Percentiles rank a stretch among this genome's conserved stretches.
Evolutionary conservation across 1,139 yeast species (phyloP).

Genomic region (Citeromyces siamensis): DNA sequence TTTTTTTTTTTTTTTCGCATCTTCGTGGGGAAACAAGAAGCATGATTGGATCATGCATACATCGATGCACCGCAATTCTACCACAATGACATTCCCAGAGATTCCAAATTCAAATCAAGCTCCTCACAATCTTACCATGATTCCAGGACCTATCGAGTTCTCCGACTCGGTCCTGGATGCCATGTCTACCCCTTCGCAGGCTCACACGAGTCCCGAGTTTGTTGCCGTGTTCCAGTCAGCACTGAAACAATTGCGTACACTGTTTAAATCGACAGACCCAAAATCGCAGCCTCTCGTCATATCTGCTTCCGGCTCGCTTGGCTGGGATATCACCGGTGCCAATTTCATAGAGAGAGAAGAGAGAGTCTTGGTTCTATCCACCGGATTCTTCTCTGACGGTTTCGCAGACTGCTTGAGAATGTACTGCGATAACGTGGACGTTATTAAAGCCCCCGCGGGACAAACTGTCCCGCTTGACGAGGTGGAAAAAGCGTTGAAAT

Average conservation of each 20-base stretch:
- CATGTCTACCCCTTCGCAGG: conserved; percentile 75
- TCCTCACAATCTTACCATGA: conserved; percentile 22
- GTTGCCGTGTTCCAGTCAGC: conserved; percentile 60
- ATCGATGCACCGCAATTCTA: too few relatives aligned
- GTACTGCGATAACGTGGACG: conserved; percentile 62
- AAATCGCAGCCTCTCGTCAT: conserved; percentile 68
- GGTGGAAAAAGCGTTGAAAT: conserved; percentile 40
- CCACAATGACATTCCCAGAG: conserved; percentile 4
- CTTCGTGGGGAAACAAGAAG: too few relatives aligned
- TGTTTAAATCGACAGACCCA: conserved; percentile 60
- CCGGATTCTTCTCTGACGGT: conserved; percentile 88
- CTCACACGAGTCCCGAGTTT: conserved; percentile 89
- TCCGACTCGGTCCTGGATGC: conserved; percentile 73
- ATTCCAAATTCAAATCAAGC: conserved; percentile 6
- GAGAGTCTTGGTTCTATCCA: conserved; percentile 67
- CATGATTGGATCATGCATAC: too few relatives aligned
- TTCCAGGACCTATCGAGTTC: conserved; percentile 93
- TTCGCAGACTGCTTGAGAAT: conserved; percentile 70
- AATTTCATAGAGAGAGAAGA: conserved; percentile 57
- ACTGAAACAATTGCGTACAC: conserved; percentile 52
- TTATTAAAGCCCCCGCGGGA: conserved; percentile 62
- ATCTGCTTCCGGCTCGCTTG: conserved; percentile 89
- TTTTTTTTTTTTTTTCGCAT: too few relatives aligned
- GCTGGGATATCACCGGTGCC: conserved; percentile 86
- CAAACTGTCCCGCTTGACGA: conserved; percentile 48